Percentiles rank a stretch among this genome's conserved stretches.
phyloP scores from a whole-genome alignment of 2,329 filamentous ascomycete species.

The Aspergillus texensis region DNA sequence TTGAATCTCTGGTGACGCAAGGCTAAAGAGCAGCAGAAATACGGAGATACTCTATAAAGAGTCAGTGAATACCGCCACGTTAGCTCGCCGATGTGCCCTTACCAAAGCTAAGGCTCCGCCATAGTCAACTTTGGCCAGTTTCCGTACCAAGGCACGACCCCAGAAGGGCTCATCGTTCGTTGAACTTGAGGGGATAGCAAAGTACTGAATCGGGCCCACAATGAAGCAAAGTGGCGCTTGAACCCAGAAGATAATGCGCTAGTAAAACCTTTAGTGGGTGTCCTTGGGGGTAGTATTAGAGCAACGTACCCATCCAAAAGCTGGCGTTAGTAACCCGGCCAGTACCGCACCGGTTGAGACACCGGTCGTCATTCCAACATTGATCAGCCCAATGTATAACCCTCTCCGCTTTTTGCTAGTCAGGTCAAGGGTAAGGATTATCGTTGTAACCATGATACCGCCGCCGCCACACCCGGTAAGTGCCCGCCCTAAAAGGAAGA shows the following conservation, averaged over 20 bases:
- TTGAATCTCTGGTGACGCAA: slow-evolving; percentile 66
- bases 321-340: slow-evolving; percentile 65
- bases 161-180: slow-evolving; percentile 40
- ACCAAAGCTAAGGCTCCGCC: slow-evolving; percentile 69
- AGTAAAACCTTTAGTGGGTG: not conserved
- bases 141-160: slow-evolving; percentile 48
- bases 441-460: slow-evolving; percentile 71
- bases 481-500: slow-evolving; percentile 70
- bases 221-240: slow-evolving; percentile 68
- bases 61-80: slow-evolving; percentile 6
- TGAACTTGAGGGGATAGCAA: slow-evolving; percentile 62
- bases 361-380: slow-evolving; percentile 71
- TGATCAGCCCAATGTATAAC: slow-evolving; percentile 72
- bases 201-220: slow-evolving; percentile 63
- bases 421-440: slow-evolving; percentile 77
- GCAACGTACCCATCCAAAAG: slow-evolving; percentile 68
- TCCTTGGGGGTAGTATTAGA: not conserved
- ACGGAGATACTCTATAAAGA: slow-evolving; percentile 60
- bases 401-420: slow-evolving; percentile 68
- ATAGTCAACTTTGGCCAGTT: slow-evolving; percentile 72
- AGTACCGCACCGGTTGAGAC: slow-evolving; percentile 72
- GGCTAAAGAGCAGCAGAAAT: slow-evolving; percentile 70
- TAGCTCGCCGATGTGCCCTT: slow-evolving; percentile 26
- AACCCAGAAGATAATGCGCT: slow-evolving; percentile 73
- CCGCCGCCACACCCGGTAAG: slow-evolving; percentile 70